phyloP scores from a whole-genome alignment of 2,329 filamentous ascomycete genomes.

The Colletotrichum tabaci region DNA sequence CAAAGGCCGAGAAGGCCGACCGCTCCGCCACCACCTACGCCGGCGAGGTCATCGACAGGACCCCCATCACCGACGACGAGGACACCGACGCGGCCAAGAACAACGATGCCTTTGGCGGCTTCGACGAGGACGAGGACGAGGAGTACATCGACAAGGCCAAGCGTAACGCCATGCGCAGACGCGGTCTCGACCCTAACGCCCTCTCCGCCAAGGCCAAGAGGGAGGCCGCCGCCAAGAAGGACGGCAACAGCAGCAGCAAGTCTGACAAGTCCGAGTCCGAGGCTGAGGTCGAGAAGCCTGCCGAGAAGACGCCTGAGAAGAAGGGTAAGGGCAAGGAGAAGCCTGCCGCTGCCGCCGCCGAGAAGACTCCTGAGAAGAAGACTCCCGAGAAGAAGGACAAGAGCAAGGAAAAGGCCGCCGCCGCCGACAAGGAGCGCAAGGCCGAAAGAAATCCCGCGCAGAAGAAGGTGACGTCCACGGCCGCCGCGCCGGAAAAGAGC shows the following conservation, averaged over 20 bases:
- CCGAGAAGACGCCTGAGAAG: conserved; percentile 40
- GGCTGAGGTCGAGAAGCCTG: conserved; percentile 29
- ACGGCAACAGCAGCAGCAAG: conserved; percentile 23
- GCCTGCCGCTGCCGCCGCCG: conserved; percentile 23
- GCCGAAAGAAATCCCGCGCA: conserved; percentile 38
- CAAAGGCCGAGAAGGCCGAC: conserved; percentile 56
- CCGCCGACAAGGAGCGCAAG: conserved; percentile 44
- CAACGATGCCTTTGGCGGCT: conserved; percentile 75
- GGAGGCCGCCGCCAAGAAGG: conserved; percentile 31
- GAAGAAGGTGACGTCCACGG: conserved; percentile 14
- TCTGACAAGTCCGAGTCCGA: conserved; percentile 17
- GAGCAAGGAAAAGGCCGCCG: conserved; percentile 37
- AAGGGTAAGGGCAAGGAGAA: conserved; percentile 39
- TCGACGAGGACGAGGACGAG: conserved; percentile 81
- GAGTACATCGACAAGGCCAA: conserved; percentile 81
- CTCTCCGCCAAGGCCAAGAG: conserved; percentile 52
- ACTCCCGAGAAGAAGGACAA: conserved; percentile 38
- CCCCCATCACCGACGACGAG: conserved; percentile 71
- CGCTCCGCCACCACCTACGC: conserved; percentile 51
- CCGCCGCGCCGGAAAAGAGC: conserved; percentile 36
- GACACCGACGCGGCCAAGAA: conserved; percentile 52
- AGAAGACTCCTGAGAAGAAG: conserved; percentile 39
- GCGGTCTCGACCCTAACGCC: conserved; percentile 80
- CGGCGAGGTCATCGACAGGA: conserved; percentile 73
- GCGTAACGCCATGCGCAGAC: conserved; percentile 80